Evolutionary conservation across 192 early-diverging fungal species (phyloP), one percentile per base, ranked within the genome.

Genomic region (Haplosporangium gracile): DNA sequence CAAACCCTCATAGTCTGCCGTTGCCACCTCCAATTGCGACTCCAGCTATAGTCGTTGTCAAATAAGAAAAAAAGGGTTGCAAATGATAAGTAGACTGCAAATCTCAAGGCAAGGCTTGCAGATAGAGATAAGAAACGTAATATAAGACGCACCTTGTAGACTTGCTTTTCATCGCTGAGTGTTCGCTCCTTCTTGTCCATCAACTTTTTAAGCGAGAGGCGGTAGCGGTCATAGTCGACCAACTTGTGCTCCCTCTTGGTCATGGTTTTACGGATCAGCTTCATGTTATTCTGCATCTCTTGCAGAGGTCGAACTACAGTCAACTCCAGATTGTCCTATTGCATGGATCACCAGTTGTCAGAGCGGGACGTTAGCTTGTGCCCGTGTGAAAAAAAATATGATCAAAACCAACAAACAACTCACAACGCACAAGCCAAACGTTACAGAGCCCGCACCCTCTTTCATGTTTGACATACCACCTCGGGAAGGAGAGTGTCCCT

Each of bases 241-340:
- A 96, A 88, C 89, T 99, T 99, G 89, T 97, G 97, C 43, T 93
- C 92, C 34, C 97, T 93, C 90, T 99, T 99, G 9, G 91, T 92
- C 42, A 99, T 96, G 18, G 95, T 92, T 82, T 94, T 95, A 85
- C 94, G 93, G 51, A 99, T 95, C 55, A 93, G 89, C 76, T 95
- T 93, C 88, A 97, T 89, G 76, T 98, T 88, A 8, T 87, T 85
- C 68, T 96, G 88, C 75, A 96, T 90, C 76, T 98, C 97, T n/a
- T 85, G 79, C n/a, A 94, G 75, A 1, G 98, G 98, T 10, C 89
- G 89, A 5, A 99, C 92, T 5, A 99, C 93, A 18, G 88, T 90
- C 18, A 92, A 80, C 88, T 99, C 98, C 60, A 99, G 88, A 7
- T 89, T 78, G 45, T 92, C 92, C 93, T 93, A 74, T 40, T 53